phyloP scores from a whole-genome alignment of 2,329 filamentous ascomycete genomes.

The Fusarium chuoi region DNA sequence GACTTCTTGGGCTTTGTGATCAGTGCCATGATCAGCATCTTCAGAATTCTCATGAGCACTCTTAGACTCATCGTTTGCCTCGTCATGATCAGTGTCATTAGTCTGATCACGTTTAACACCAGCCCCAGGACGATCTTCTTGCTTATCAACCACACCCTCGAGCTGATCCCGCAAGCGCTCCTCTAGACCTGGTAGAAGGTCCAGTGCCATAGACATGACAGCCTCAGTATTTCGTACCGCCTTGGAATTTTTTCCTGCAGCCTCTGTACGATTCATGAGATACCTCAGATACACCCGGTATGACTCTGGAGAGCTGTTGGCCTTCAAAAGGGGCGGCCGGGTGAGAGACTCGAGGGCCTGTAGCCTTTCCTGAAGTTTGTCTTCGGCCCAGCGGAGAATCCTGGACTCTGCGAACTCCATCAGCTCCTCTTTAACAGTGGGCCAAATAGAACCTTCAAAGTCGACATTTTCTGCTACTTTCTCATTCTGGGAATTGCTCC shows the following conservation, averaged over 20 bases:
- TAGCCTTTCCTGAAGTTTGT: not conserved
- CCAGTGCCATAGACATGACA: not conserved
- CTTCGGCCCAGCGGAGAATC: not conserved
- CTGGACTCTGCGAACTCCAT: not conserved
- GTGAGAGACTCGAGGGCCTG: not conserved
- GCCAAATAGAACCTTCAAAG: not conserved
- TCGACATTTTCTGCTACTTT: accelerated
- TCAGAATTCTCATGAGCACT: not conserved
- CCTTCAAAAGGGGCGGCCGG: not conserved
- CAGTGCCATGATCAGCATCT: not conserved
- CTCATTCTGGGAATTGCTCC: accelerated
- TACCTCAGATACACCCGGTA: not conserved
- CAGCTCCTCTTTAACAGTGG: not conserved
- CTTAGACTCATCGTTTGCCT: not conserved
- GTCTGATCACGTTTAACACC: not conserved
- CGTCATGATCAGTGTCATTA: not conserved
- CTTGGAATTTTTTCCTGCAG: accelerated
- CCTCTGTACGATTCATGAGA: not conserved
- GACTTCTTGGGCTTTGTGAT: not conserved
- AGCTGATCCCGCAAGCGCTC: not conserved
- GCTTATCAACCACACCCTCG: not conserved
- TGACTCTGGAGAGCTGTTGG: not conserved
- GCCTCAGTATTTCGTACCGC: not conserved
- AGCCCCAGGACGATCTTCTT: not conserved
- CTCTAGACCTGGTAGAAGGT: not conserved